Base-by-base conservation (phyloP, 2,329 filamentous ascomycete species). In the Monilinia fructicola region DNA sequence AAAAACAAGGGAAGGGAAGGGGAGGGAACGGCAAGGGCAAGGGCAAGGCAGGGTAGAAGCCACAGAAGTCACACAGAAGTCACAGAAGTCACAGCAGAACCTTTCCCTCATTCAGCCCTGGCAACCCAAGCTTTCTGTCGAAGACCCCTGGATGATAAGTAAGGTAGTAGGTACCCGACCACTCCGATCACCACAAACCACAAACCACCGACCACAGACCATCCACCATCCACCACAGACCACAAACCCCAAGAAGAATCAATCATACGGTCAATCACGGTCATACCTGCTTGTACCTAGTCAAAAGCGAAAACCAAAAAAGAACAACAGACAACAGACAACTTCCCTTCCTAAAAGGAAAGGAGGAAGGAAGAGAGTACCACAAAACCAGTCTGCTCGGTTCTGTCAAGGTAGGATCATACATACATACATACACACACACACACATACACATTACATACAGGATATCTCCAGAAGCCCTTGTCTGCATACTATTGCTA, bases 371-470 rank as follows among this genome's bases (percentile, higher is more conserved):
- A 31, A 46, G 14, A 59, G 16, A 46, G 31, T 35, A 35, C 31
- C 31, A 35, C 5, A 31, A n/a, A 38, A 21, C 23, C 42, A 44
- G 14, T 18, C 31, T 48, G 40, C 23, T 46, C 42, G 42, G 11
- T 59, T 46, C 18, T 12, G 2, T 60, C 56, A 31, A 60, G 56
- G 56, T 60, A 59, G 56, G 42, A 60, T 59, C 26, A 28, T 35
- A 35, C 31, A 35, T 7, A 31, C 31, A 31, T 6, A 35, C 31
- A 35, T n/a, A n/a, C n/a, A n/a, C 31, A 35, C 31, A 31, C 31
- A 31, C 31, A 35, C 31, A 35, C 31, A 35, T 35, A 35, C 31
- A 6, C 9, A 35, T 35, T 35, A 35, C 31, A 35, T 35, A 35
- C 31, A 18, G 56, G 35, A 60, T 46, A 16, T 14, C 26, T 28